Base-by-base conservation (phyloP, 78 protist genomes). In the Salpingoeca rosetta region DNA sequence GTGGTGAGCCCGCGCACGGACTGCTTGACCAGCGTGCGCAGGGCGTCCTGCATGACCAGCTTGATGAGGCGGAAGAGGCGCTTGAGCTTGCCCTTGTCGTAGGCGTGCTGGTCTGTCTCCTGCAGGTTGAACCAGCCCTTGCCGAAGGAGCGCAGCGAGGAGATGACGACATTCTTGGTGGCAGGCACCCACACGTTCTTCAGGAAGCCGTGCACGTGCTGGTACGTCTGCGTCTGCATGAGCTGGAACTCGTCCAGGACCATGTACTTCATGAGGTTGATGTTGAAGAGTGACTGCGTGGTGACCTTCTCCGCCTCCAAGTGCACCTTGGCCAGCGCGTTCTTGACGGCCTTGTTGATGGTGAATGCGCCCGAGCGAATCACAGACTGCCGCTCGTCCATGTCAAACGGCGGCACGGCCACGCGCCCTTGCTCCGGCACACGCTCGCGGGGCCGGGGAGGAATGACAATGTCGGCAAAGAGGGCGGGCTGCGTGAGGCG, bases 71-170 rank as follows among this genome's bases (percentile, higher is more conserved):
- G 2, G 84, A 94, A 22, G 88, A 94, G 83, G 38, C 83, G 82
- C 85, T 85, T 65, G 44, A 94, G 90, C 90, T 94, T 94, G 79
- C 87, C 76, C 3, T 89, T 40, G 36, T 88, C 94, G 92, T 94
- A 94, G 44, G 90, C 92, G 37, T 86, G 92, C 42, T 51, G 31
- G 43, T 35, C 40, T n/a, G 10, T 76, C 77, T 94, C 96, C 17
- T 80, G 0, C 45, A 94, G 76, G 88, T 94, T 94, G 91, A 90
- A 92, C 96, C 96, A 94, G 39, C 96, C 96, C 80, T 94, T 94
- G 45, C 94, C 94, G 2, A 92, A 80, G 65, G 81, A 87, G 42
- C 44, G 76, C 38, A 91, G 35, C 37, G 51, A 17, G 80, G 12
- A 28, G 39, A 38, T 0, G 85, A 93, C 27, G 81, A 57, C 44